Percentiles rank a stretch among this genome's conserved stretches.
phyloP scores from a whole-genome alignment of 352 stramenopile species.

The Elongisporangium anandrum region DNA sequence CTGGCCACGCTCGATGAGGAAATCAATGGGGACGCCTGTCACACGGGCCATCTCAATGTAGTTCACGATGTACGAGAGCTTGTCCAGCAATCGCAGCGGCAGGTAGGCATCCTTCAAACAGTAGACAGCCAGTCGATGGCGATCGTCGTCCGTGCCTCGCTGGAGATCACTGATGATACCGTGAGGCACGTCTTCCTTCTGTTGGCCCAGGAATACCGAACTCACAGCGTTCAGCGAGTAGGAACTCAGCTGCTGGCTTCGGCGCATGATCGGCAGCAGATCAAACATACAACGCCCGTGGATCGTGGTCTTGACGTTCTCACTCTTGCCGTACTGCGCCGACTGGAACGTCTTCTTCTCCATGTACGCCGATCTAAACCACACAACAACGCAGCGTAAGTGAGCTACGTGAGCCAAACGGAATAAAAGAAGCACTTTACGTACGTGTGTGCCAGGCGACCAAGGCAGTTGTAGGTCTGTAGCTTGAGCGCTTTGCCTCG shows the following conservation, averaged over 20 bases:
- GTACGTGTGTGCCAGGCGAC: constrained; percentile 85
- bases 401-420: constrained; percentile 1
- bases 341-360: constrained; percentile 98
- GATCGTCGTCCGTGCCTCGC: constrained; percentile 95
- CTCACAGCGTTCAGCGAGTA: constrained; percentile 99
- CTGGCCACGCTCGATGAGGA: constrained; percentile 97
- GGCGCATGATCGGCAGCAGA: constrained; percentile 99
- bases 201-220: constrained; percentile 95
- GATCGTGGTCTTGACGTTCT: constrained; percentile 98
- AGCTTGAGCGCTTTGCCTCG: constrained; percentile 93
- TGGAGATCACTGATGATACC: constrained; percentile 96
- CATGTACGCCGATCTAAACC: constrained; percentile 77
- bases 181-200: constrained; percentile 99
- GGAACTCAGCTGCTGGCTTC: constrained; percentile 98
- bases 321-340: constrained; percentile 95
- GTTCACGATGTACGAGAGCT: constrained; percentile 99
- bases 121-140: constrained; percentile 98
- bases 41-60: constrained; percentile 99
- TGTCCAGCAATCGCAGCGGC: constrained; percentile 96
- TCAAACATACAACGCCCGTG: constrained; percentile 98
- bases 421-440: constrained; percentile 10
- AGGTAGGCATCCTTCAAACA: constrained; percentile 99
- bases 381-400: background rate
- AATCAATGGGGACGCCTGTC: constrained; percentile 96
- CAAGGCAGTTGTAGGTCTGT: constrained; percentile 70